Evolutionary conservation across 208 protist genomes (phyloP).

Genomic region (Trypanosoma boissoni): DNA sequence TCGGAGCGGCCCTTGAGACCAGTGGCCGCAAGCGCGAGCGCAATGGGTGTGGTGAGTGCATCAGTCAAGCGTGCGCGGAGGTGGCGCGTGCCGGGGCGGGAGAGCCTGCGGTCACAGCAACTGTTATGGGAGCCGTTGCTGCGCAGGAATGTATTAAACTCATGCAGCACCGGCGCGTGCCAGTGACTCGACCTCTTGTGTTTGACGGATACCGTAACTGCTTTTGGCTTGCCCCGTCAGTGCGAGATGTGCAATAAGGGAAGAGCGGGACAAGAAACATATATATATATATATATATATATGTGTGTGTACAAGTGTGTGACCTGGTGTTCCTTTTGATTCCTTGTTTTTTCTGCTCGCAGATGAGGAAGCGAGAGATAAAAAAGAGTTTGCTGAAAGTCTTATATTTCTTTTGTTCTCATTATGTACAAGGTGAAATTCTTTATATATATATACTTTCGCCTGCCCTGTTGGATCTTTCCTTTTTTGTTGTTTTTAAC

Average conservation of each 20-base stretch:
- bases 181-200: conserved; percentile 86
- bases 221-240: conserved; percentile 19
- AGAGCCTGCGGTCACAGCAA: conserved; percentile 90
- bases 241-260: background rate
- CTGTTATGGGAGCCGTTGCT: conserved; percentile 91
- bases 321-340: too few species aligned
- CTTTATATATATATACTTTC: too few species aligned
- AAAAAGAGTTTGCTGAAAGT: too few species aligned
- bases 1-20: background rate
- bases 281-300: too few species aligned
- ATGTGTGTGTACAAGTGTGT: too few species aligned
- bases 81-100: conserved; percentile 60
- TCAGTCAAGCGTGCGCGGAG: conserved; percentile 41
- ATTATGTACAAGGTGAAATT: too few species aligned
- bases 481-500: background rate
- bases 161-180: conserved; percentile 89
- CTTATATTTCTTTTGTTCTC: too few species aligned
- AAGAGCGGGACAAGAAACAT: background rate
- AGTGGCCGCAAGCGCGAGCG: background rate
- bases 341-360: too few species aligned
- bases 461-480: background rate
- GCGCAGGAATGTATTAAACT: conserved; percentile 97
- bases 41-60: conserved; percentile 3
- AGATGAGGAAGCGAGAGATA: too few species aligned
- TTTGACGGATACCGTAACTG: conserved; percentile 88